Evolutionary conservation across 2,329 filamentous ascomycete genomes (phyloP), one percentile per base, ranked within the genome.

Genomic region (Paraconiothyrium sp.): DNA sequence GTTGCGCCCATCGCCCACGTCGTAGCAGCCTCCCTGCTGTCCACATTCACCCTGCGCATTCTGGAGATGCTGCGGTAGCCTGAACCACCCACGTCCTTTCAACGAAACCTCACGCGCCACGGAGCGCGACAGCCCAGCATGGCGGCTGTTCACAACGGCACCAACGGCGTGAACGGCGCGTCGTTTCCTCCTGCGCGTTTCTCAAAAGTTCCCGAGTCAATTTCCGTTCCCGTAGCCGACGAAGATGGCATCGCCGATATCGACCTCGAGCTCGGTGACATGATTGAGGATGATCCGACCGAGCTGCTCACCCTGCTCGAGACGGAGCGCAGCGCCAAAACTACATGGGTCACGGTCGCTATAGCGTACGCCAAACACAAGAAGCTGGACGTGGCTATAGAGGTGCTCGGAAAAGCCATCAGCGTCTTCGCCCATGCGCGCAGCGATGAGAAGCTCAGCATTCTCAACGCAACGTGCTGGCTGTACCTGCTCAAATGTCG

Each of bases 281-380:
- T 78, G 63, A 89, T 97, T 43, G 88, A 94, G 63, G 95, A 98
- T 77, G 95, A 98, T 76, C 92, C 93, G 22, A 97, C 92, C 50
- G 95, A 99, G 82, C 86, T 99, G 5, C 99, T 95, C 79, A 95
- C 92, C 34, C 86, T 99, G 54, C 89, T 99, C 66, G 94, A 99
- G 81, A 97, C 95, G 74, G 96, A 99, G 79, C 89, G 90, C 73
- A 94, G 93, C 16, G 91, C 92, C 41, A 93, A 94, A 72, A 92
- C 90, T 56, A 96, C 96, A 70, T 99, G 96, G 96, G 94, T 99
- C 85, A 94, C 93, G n/a, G 95, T 98, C 68, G 92, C 96, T 46
- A 85, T 98, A 61, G 94, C 94, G 51, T 99, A 99, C 76, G 94
- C 95, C 44, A 99, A 98, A 82, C 93, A 97, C 81, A 90, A 90